Conservation (phyloP, 2,329 filamentous ascomycete species). For the Alternaria longipes region DNA sequence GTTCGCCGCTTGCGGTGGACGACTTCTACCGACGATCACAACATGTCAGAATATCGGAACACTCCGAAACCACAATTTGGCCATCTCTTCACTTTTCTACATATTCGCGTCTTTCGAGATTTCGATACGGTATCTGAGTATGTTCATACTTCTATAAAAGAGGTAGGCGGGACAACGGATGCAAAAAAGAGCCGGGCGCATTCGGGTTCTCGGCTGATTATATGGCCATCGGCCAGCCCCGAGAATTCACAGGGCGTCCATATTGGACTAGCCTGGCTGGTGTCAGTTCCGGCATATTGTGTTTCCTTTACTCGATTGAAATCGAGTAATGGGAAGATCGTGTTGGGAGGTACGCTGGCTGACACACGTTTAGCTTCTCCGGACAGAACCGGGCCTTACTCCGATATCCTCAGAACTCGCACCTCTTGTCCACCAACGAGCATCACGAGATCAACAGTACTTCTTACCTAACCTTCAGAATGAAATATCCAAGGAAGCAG, state of each 20-base stretch:
- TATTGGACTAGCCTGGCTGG: slow-evolving; percentile 25
- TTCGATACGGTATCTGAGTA: background rate
- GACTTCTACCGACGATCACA: slow-evolving; percentile 3
- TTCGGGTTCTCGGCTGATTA: slow-evolving; percentile 15
- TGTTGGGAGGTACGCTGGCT: slow-evolving; percentile 39
- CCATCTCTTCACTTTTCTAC: slow-evolving; percentile 1
- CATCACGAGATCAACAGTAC: background rate
- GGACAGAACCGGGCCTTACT: slow-evolving; percentile 11
- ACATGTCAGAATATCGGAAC: slow-evolving; percentile 4
- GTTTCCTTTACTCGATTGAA: slow-evolving; percentile 47
- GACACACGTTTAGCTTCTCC: slow-evolving; percentile 34
- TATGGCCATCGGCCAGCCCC: slow-evolving; percentile 36
- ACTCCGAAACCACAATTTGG: background rate
- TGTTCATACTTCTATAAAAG: background rate
- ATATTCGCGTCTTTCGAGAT: background rate
- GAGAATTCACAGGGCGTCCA: slow-evolving; percentile 22
- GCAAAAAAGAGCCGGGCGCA: slow-evolving; percentile 3
- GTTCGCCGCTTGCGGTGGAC: slow-evolving; percentile 23
- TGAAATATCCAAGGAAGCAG: background rate
- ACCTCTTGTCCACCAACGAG: background rate
- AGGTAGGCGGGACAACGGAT: background rate
- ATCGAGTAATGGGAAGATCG: slow-evolving; percentile 46
- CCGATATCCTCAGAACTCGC: slow-evolving; percentile 5
- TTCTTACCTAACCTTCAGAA: background rate
- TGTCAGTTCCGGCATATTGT: slow-evolving; percentile 24